Evolutionary conservation across 306 rosid species (phyloP), one percentile per base, ranked within the genome.

Genomic region (Ziziphus jujuba): DNA sequence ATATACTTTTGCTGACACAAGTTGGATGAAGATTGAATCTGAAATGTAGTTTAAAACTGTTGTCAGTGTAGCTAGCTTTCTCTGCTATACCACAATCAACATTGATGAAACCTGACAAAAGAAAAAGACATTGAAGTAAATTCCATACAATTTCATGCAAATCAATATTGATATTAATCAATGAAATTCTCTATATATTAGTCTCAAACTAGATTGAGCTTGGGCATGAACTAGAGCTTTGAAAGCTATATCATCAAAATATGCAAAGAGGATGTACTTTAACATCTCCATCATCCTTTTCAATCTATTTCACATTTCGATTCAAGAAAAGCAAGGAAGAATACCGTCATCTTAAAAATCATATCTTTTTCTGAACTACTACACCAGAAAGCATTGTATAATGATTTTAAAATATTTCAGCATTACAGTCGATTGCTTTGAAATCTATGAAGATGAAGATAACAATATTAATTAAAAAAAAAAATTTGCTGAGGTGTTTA

Each of bases 31-130:
- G n/a, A n/a, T n/a, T n/a, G n/a, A n/a, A n/a, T 77, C 81, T 7
- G 76, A 64, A 34, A 71, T 56, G 50, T 71, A 77, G 25, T 36
- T 52, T 22, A 77, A 15, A 61, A 69, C 64, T 7, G 9, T 28
- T 25, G 28, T 77, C 81, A 4, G 50, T 57, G 56, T 77, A 77
- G 48, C 69, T 65, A 11, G 81, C 55, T 31, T 65, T 47, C 10
- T 24, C 55, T 19, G 69, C 17, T 14, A 31, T 65, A 8, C 81
- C 81, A 59, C 81, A 77, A 23, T 77, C 81, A 49, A 77, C 65
- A 56, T 77, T 77, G 22, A 77, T 65, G 68, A 76, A 76, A 20
- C 80, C 80, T 76, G 66, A 45, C 19, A 57, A 34, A n/a, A 43
- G 31, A 55, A 7, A 55, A 23, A 65, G 11, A 45, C n/a, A n/a